These are phyloP conservation scores for Nitzschia sp. DNA, from an alignment of 108 stramenopile genomes.

Conservation along the genomic window DNA sequence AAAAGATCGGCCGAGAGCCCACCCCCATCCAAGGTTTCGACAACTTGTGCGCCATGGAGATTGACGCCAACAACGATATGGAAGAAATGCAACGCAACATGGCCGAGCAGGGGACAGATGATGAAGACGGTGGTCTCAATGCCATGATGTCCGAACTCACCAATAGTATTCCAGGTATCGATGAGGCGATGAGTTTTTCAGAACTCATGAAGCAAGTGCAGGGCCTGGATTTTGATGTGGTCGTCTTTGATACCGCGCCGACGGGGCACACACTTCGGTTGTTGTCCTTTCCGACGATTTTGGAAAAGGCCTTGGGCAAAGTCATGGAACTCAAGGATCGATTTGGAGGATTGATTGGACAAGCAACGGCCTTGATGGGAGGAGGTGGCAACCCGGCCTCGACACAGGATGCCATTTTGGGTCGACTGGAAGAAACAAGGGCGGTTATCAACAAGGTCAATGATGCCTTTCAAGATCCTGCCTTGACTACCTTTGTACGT, in stretches of 20 bases:
- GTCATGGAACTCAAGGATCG: slow-evolving; percentile 96
- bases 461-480: slow-evolving; percentile 95
- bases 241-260: slow-evolving; percentile 99
- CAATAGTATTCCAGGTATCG: slow-evolving; percentile 97
- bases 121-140: slow-evolving; percentile 61
- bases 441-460: slow-evolving; percentile 95
- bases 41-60: slow-evolving; percentile 96
- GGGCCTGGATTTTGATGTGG: slow-evolving; percentile 93
- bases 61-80: slow-evolving; percentile 94
- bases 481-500: slow-evolving; percentile 95
- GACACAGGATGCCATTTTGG: slow-evolving; percentile 82
- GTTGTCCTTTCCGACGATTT: slow-evolving; percentile 93
- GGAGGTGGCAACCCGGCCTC: slow-evolving; percentile 70
- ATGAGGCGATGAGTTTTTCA: slow-evolving; percentile 98
- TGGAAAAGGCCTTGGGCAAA: slow-evolving; percentile 96
- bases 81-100: slow-evolving; percentile 83
- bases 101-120: slow-evolving; percentile 63
- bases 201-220: slow-evolving; percentile 98
- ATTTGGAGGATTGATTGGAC: slow-evolving; percentile 93
- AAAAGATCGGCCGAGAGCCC: slow-evolving; percentile 98
- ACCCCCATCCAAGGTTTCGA: slow-evolving; percentile 96
- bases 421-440: slow-evolving; percentile 91
- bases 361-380: slow-evolving; percentile 90
- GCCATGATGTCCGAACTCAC: slow-evolving; percentile 93
- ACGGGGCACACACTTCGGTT: slow-evolving; percentile 99